Conservation (phyloP, 2,329 filamentous ascomycete species). For the Nothopassalora personata region DNA sequence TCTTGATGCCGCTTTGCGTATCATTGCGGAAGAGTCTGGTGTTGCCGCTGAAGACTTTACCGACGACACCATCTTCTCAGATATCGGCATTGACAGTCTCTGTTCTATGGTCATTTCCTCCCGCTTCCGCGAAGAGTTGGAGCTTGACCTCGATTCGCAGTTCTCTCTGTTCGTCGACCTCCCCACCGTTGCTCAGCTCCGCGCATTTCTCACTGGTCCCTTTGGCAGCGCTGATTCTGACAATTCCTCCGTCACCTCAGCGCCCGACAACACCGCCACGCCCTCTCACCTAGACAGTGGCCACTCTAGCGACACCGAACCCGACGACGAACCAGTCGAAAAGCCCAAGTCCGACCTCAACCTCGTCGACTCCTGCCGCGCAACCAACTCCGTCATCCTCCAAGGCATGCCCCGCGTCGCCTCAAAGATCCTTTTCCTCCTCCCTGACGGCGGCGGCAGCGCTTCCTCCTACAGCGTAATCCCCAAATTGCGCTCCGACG, state of each 20-base stretch:
- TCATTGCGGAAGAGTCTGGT: slow-evolving; percentile 29
- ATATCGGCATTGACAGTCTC: slow-evolving; percentile 31
- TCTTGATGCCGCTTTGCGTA: slow-evolving; percentile 3
- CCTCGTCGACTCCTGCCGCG: neutral
- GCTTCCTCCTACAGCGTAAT: slow-evolving; percentile 43
- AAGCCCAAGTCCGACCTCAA: neutral
- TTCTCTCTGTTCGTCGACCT: slow-evolving; percentile 4
- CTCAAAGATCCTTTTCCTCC: slow-evolving; percentile 26
- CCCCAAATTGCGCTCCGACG: slow-evolving; percentile 34
- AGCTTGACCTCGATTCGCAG: slow-evolving; percentile 14
- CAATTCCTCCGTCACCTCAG: neutral
- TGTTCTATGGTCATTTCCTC: slow-evolving; percentile 25
- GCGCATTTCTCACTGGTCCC: neutral
- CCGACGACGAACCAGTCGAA: neutral
- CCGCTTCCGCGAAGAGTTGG: slow-evolving; percentile 27
- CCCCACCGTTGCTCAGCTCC: slow-evolving; percentile 1
- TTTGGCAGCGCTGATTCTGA: neutral
- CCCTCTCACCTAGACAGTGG: neutral
- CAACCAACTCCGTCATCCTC: slow-evolving; percentile 11
- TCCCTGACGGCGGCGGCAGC: slow-evolving; percentile 46
- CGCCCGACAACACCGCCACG: neutral
- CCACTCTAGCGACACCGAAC: neutral
- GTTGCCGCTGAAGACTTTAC: slow-evolving; percentile 24
- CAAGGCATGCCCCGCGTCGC: slow-evolving; percentile 17
- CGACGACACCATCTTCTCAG: slow-evolving; percentile 23